Evolutionary conservation across 768 basidiomycete species (phyloP).

Genomic region (Lyophyllum decastes): DNA sequence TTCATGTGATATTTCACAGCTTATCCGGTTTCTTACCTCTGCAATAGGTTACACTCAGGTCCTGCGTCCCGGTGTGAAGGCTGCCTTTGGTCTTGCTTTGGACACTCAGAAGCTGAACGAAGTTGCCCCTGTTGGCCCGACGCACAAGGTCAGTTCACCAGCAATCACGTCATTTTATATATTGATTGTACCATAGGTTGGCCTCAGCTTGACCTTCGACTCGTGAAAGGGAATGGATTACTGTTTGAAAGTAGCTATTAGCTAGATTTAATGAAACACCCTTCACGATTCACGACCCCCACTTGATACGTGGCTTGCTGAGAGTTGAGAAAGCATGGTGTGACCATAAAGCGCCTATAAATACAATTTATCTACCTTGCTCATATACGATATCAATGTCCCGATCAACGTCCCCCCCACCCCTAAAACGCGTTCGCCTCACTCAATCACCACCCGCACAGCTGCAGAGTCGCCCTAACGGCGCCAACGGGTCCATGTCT

Average conservation of each 20-base stretch:
- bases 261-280: constrained; percentile 15
- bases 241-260: constrained; percentile 34
- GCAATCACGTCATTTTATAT: not conserved
- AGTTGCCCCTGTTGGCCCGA: constrained; percentile 56
- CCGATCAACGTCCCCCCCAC: constrained; percentile 29
- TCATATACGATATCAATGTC: constrained; percentile 14
- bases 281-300: not conserved
- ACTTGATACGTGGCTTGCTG: not conserved
- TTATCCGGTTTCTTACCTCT: constrained; percentile 2
- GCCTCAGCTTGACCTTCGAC: constrained; percentile 75
- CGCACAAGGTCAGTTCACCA: constrained; percentile 64
- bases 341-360: not conserved
- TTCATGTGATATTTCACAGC: not conserved
- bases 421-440: constrained; percentile 30
- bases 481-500: constrained; percentile 29
- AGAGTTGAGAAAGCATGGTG: not conserved
- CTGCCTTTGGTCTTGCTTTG: constrained; percentile 90
- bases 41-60: constrained; percentile 82
- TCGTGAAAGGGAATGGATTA: constrained; percentile 44
- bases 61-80: constrained; percentile 92
- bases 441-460: constrained; percentile 15
- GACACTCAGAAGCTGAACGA: constrained; percentile 94
- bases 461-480: constrained; percentile 1
- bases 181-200: constrained; percentile 45
- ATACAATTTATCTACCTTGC: not conserved